Evolutionary conservation across 2,329 filamentous ascomycete genomes (phyloP).

Genomic region (Coniella vitis): DNA sequence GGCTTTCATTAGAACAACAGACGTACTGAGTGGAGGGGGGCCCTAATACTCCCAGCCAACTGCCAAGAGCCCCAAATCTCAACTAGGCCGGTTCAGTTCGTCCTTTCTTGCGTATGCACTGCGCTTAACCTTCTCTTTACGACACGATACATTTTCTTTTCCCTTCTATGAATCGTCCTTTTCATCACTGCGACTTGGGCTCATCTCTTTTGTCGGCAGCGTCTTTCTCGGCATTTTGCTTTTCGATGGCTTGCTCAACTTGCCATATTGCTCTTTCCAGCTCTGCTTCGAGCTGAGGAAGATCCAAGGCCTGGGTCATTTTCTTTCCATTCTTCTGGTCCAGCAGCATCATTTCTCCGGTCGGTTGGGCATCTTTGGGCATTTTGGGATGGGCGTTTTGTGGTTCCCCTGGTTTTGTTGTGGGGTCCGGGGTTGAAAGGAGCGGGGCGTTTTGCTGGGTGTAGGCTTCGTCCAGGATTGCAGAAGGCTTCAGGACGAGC

Average conservation of each 20-base stretch:
- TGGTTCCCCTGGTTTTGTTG: conserved; percentile 18
- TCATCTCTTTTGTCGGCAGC: conserved; percentile 10
- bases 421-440: conserved; percentile 22
- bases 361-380: conserved; percentile 17
- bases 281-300: conserved; percentile 66
- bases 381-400: conserved; percentile 19
- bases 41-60: neutral
- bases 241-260: conserved; percentile 47
- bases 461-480: conserved; percentile 70
- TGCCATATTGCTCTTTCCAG: conserved; percentile 72
- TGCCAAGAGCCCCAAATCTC: conserved; percentile 3
- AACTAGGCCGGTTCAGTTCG: conserved; percentile 2
- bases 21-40: conserved; percentile 1
- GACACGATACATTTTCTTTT: conserved; percentile 7
- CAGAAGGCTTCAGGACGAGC: conserved; percentile 58
- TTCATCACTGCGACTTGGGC: conserved; percentile 14
- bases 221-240: conserved; percentile 23
- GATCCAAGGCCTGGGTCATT: conserved; percentile 46
- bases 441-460: conserved; percentile 22
- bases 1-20: neutral
- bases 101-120: neutral
- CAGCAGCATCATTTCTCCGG: conserved; percentile 37
- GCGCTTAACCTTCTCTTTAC: conserved; percentile 5
- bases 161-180: neutral
- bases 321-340: conserved; percentile 26